Evolutionary conservation across 805 yeast species (phyloP), one percentile per base, ranked within the genome.

Genomic region (Metschnikowia cerradonensis): DNA sequence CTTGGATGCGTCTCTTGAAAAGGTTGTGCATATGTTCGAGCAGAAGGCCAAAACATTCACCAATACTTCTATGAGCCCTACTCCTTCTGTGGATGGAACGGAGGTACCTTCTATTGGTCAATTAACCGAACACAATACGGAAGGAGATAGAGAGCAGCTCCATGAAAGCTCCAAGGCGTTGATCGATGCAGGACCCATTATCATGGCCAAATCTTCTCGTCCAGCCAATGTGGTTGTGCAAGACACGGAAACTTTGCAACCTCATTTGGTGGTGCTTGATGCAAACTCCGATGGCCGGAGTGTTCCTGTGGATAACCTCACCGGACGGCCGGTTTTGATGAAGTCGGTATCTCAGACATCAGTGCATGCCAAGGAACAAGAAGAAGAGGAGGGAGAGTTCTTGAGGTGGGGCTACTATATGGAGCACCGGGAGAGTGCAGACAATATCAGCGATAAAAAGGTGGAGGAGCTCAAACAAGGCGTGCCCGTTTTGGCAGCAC

Each of bases 341-440:
- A 75, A 85, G 57, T 80, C 84, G 4, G 70, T 80, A 4, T 83
- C 89, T 0, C 86, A 81, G 55, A 83, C 87, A 1, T 78, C 88
- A 8, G 59, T 79, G 10, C 82, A 86, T 60, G 89, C 90, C 14
- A 84, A 81, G 65, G 80, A 79, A 55, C 89, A 87, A 66, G 96
- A 90, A 63, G 84, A 83, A 53, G 97, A 90, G 64, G 97, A 90
- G 72, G 97, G 97, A 60, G 96, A 88, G 62, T 78, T 90, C 56
- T 96, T 88, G 66, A 83, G 86, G 68, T 83, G 90, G 83, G 96
- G 96, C 17, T 81, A 83, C 61, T 88, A 82, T 60, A 83, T 89
- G 56, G 87, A 84, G 63, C 88, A 82, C 61, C 81, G 84, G 53
- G 71, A 55, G 47, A 65, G 64, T 31, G 56, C 64, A 33, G 67